Evolutionary conservation across 345 rosid species (phyloP).

Genomic region (Cochlearia excelsa): DNA sequence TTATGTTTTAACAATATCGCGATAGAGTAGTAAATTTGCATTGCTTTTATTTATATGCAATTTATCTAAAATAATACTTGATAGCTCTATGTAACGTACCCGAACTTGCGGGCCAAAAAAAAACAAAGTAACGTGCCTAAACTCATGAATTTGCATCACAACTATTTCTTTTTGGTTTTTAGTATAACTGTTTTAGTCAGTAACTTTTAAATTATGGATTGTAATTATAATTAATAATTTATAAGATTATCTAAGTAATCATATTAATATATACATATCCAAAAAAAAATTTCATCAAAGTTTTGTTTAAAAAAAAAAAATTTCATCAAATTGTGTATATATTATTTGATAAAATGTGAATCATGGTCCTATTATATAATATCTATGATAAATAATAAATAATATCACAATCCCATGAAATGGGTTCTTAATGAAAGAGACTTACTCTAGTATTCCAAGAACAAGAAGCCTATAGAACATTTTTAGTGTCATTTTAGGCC

Average conservation of each 20-base stretch:
- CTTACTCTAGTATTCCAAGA: slow-evolving; percentile 88
- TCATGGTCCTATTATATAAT: not conserved
- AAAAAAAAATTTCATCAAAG: no score
- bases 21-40: no score
- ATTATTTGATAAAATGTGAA: not conserved
- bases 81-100: not conserved
- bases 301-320: no score
- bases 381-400: not conserved
- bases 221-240: no score
- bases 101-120: not conserved
- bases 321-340: no score
- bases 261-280: no score
- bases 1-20: no score
- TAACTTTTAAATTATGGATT: no score
- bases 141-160: slow-evolving; percentile 21
- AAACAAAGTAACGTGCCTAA: slow-evolving; percentile 13
- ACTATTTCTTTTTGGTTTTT: not conserved
- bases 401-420: no score
- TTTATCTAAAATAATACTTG: not conserved
- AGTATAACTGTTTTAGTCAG: no score
- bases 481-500: slow-evolving; percentile 85
- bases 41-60: not conserved
- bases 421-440: not conserved
- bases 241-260: no score
- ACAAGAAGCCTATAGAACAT: slow-evolving; percentile 62